These are phyloP conservation scores for Epichloe uncinata DNA, from an alignment of 2,329 filamentous ascomycete species.

Conservation along the genomic window DNA sequence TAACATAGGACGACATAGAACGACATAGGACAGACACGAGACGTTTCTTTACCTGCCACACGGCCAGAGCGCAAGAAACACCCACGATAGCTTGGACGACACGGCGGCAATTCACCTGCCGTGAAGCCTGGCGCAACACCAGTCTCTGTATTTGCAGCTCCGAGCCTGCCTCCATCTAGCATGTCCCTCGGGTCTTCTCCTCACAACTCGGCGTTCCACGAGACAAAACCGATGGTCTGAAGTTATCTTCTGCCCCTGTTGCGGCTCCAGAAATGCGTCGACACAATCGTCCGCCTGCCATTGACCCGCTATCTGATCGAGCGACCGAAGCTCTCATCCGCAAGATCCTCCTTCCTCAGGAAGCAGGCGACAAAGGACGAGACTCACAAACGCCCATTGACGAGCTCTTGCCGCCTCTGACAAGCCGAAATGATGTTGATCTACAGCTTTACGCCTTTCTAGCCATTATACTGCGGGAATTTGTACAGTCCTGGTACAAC, in stretches of 20 bases:
- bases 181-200: conserved; percentile 5
- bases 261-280: conserved; percentile 16
- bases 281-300: conserved; percentile 19
- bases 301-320: conserved; percentile 55
- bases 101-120: no score
- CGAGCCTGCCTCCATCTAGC: not conserved
- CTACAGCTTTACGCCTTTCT: conserved; percentile 86
- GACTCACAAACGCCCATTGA: conserved; percentile 47
- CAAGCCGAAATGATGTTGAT: conserved; percentile 88
- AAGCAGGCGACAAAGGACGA: conserved; percentile 43
- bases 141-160: not conserved
- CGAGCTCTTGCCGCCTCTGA: conserved; percentile 76
- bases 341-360: conserved; percentile 68
- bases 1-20: no score
- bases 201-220: conserved; percentile 8
- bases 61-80: no score
- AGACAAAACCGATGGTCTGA: conserved; percentile 2
- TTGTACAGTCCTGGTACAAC: conserved; percentile 83
- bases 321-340: conserved; percentile 73
- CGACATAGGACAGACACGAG: no score
- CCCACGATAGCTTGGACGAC: no score
- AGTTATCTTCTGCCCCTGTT: conserved; percentile 8
- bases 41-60: no score
- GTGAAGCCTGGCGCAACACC: not conserved
- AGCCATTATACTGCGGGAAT: conserved; percentile 78